Evolutionary conservation across 768 basidiomycete species (phyloP).

Genomic region (Russula olivacea): DNA sequence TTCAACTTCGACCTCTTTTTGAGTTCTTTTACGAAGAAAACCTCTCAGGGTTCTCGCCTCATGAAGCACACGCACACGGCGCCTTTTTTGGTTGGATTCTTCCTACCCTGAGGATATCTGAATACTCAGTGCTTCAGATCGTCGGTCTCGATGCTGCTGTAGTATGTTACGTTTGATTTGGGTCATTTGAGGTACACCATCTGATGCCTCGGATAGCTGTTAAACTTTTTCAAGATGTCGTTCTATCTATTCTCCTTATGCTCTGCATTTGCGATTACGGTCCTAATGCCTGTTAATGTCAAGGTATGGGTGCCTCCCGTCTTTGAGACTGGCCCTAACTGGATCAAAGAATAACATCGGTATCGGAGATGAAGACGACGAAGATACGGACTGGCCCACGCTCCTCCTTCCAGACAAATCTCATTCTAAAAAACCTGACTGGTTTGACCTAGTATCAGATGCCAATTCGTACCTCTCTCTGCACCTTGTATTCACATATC

Average conservation of each 20-base stretch:
- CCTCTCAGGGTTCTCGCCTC: conserved; percentile 77
- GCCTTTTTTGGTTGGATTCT: conserved; percentile 96
- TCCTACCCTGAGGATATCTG: conserved; percentile 84
- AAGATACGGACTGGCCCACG: conserved; percentile 29
- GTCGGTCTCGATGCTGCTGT: conserved; percentile 97
- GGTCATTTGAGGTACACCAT: background rate
- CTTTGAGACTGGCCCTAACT: background rate
- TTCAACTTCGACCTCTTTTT: conserved; percentile 22
- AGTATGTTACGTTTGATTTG: conserved; percentile 42
- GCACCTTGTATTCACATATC: conserved; percentile 89
- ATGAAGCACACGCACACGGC: conserved; percentile 81
- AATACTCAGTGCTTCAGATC: conserved; percentile 91
- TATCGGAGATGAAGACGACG: conserved; percentile 46
- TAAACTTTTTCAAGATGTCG: conserved; percentile 93
- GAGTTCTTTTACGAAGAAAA: conserved; percentile 15
- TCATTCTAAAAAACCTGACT: conserved; percentile 38
- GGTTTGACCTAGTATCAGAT: conserved; percentile 87
- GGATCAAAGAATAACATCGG: conserved; percentile 82
- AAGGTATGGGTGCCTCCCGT: conserved; percentile 47
- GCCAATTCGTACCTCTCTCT: conserved; percentile 84
- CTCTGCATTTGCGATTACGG: conserved; percentile 69
- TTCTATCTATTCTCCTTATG: conserved; percentile 88
- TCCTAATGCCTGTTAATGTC: conserved; percentile 95
- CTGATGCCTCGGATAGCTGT: conserved; percentile 47
- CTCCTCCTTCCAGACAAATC: conserved; percentile 28